These are phyloP conservation scores for Phytophthora cactorum DNA, from an alignment of 352 stramenopile species.

Conservation along the genomic window DNA sequence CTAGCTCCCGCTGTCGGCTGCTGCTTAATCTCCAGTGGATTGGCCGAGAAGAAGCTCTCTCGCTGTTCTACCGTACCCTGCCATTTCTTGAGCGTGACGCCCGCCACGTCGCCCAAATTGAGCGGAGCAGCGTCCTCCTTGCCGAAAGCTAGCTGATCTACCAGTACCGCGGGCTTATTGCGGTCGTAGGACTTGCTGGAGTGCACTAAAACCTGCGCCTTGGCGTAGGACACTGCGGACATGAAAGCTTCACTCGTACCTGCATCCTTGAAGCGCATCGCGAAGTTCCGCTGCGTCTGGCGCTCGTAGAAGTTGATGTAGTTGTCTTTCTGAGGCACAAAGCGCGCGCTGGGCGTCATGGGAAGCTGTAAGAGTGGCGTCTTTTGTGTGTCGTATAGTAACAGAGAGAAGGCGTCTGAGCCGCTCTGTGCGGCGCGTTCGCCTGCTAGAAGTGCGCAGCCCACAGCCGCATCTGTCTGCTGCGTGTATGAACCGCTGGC, in stretches of 20 bases:
- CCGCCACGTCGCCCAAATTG: constrained; percentile 51
- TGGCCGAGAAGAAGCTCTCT: constrained; percentile 54
- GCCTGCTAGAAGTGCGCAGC: constrained; percentile 57
- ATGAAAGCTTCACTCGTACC: constrained; percentile 49
- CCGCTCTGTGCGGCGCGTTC: constrained; percentile 11
- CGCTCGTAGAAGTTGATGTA: constrained; percentile 77
- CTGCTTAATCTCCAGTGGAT: constrained; percentile 58
- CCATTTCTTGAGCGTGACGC: constrained; percentile 61
- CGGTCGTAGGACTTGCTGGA: constrained; percentile 27
- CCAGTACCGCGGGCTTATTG: constrained; percentile 25
- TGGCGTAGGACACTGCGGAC: constrained; percentile 51
- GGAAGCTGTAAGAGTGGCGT: constrained; percentile 57
- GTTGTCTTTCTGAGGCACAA: constrained; percentile 72
- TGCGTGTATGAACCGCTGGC: constrained; percentile 55
- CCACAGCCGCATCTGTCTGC: constrained; percentile 65
- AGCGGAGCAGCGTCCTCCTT: constrained; percentile 52
- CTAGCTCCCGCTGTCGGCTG: constrained; percentile 31
- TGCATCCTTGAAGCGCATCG: constrained; percentile 78
- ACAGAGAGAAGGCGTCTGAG: constrained; percentile 47
- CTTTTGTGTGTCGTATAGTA: constrained; percentile 81
- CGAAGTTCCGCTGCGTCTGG: constrained; percentile 61
- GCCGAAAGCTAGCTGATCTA: constrained; percentile 59
- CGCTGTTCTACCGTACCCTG: constrained; percentile 34
- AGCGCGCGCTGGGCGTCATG: constrained; percentile 44
- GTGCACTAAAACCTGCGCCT: constrained; percentile 56